Evolutionary conservation across 495 filamentous ascomycete genomes (phyloP), one percentile per base, ranked within the genome.

Genomic region (Trypethelium eluteriae): DNA sequence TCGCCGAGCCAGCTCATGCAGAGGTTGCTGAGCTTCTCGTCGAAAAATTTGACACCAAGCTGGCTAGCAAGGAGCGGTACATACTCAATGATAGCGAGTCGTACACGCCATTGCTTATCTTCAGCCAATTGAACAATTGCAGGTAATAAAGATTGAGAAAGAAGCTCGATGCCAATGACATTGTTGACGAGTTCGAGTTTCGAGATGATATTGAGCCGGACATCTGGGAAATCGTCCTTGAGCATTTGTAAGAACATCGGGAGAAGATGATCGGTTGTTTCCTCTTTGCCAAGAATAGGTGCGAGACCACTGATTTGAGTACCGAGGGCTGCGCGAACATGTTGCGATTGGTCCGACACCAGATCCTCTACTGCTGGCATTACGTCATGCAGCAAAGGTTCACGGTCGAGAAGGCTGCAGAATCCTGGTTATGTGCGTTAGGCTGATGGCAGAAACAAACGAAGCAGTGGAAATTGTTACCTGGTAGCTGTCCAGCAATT

Each of bases 1-100:
- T 98, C 94, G 36, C 95, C 95, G n/a, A 98, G 84, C 94, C 94
- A 98, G 67, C 90, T 89, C 94, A 98, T 98, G 82, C 94, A 98
- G 32, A 98, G 85, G 64, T 86, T 87, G 71, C 90, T 92, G 50
- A 98, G 84, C 78, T 98, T 94, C 76, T 98, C 92, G 74, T 98
- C 92, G 77, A 98, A 98, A 82, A 98, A 98, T 73, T 94, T 87
- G 64, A 98, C 94, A 50, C 94, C 94, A 16, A 98, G 83, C 74
- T 98, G 94, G 71, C 91, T 92, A 57, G 95, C 95, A 47, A 98
- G 88, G 57, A 98, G 84, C 35, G 94, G 94, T 73, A 98, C 97
- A 79, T 98, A 97, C 83, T 98, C 93, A 74, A 98, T 98, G 73
- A 98, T 98, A 61, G 94, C 94, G 63, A 98, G 83, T 63, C 94